Evolutionary conservation across 1,139 yeast genomes (phyloP).

Genomic region (Dujonia santamariae): DNA sequence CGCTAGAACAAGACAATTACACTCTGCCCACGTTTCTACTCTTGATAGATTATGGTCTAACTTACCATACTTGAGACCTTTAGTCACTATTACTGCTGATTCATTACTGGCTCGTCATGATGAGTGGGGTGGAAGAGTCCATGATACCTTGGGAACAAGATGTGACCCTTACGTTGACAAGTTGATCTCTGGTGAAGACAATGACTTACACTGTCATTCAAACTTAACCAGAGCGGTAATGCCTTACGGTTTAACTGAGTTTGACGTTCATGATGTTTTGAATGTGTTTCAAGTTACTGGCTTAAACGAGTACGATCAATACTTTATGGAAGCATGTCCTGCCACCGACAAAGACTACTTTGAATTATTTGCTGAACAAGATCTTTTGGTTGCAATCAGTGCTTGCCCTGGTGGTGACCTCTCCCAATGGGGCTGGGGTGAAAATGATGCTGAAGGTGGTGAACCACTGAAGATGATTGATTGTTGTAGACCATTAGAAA

Average conservation of each 20-base stretch:
- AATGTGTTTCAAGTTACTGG: constrained; percentile 73
- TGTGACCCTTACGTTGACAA: constrained; percentile 71
- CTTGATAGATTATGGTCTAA: constrained; percentile 64
- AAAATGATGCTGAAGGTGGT: constrained; percentile 38
- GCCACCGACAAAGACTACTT: constrained; percentile 57
- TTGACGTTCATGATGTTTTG: constrained; percentile 66
- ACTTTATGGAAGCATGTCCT: constrained; percentile 70
- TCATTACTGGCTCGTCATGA: constrained; percentile 54
- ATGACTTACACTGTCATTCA: constrained; percentile 66
- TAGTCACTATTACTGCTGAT: constrained; percentile 62
- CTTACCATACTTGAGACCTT: constrained; percentile 60
- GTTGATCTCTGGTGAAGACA: constrained; percentile 59
- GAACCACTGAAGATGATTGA: constrained; percentile 53
- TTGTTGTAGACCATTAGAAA: constrained; percentile 61
- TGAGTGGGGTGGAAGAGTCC: constrained; percentile 65
- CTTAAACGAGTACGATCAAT: constrained; percentile 60
- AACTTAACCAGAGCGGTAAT: constrained; percentile 57
- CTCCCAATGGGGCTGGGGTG: constrained; percentile 73
- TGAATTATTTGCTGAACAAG: constrained; percentile 67
- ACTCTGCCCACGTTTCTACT: constrained; percentile 62
- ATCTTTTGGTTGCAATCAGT: constrained; percentile 59
- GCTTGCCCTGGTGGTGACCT: constrained; percentile 75
- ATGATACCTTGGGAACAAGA: constrained; percentile 64
- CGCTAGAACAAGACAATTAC: constrained; percentile 63
- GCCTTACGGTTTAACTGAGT: constrained; percentile 60